Percentiles rank a stretch among this genome's conserved stretches.
These are phyloP conservation scores for Ogataea corticis DNA, from an alignment of 805 yeast species.

Conservation along the genomic window DNA sequence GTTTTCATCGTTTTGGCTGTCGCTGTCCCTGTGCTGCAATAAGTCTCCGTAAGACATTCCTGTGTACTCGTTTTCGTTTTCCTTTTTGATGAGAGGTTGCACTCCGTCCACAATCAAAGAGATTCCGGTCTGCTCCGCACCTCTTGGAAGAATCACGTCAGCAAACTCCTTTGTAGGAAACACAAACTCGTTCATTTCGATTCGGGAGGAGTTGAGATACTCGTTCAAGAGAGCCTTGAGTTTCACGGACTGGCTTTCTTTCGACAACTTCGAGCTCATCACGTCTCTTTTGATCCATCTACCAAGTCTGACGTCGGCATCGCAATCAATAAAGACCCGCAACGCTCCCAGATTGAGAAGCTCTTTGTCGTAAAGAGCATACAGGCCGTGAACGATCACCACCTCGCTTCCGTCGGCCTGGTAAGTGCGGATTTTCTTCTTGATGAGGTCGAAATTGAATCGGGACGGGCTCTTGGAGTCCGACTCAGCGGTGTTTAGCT, in stretches of 20 bases:
- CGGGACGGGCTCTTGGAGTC: conserved; percentile 39
- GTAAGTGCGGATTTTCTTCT: conserved; percentile 13
- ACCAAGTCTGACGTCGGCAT: conserved; percentile 81
- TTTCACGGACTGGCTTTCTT: conserved; percentile 12
- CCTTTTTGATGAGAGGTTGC: conserved; percentile 35
- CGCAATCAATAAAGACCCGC: conserved; percentile 78
- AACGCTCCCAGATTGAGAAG: conserved; percentile 59
- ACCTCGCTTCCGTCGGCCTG: conserved; percentile 29
- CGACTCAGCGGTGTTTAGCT: conserved; percentile 1
- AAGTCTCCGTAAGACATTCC: not conserved
- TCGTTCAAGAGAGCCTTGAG: conserved; percentile 40
- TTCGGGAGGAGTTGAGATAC: conserved; percentile 58
- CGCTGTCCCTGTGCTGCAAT: not conserved
- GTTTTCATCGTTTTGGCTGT: not conserved
- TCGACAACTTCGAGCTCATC: conserved; percentile 5
- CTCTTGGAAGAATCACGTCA: conserved; percentile 73
- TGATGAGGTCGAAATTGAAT: conserved; percentile 38
- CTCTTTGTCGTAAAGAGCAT: conserved; percentile 67
- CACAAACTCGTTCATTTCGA: conserved; percentile 67
- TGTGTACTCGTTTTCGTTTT: conserved; percentile 10
- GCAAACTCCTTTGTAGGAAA: conserved; percentile 70
- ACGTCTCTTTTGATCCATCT: conserved; percentile 60
- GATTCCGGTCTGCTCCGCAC: conserved; percentile 60
- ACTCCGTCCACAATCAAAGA: conserved; percentile 66
- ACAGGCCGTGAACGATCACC: conserved; percentile 70